Evolutionary conservation across 176 grass and related monocot species (phyloP), one percentile per base, ranked within the genome.

Genomic region (Carex kokanica): DNA sequence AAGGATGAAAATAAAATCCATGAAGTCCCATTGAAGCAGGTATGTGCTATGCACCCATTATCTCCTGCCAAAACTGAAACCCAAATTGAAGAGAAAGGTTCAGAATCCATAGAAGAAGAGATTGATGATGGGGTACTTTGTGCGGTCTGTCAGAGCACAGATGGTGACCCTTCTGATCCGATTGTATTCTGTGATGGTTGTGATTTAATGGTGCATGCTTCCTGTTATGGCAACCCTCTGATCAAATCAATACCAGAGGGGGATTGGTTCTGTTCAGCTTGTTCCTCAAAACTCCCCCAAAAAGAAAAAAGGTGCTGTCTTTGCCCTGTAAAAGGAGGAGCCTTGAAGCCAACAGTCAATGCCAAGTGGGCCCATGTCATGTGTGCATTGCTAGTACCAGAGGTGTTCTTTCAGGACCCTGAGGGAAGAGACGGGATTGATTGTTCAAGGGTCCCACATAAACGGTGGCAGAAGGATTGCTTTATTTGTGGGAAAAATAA

Each of bases 171-270:
- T 5, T 89, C 91, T 20, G 95, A 98, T 68, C 92, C 92, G 56
- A 98, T 98, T 78, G 95, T 98, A 20, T 98, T 98, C 87, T 98
- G 90, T 64, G 95, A 98, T 5, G 90, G 92, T 72, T 98, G 95
- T 52, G 89, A 98, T 88, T 87, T 98, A 52, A 98, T 95, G 95
- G 92, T 93, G 18, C 95, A 98, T 70, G 92, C 89, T 11, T 79
- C 91, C 25, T 98, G 92, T 88, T 98, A 98, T 81, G 95, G 92
- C 67, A 94, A 79, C 74, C 95, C 90, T 40, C 87, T 98, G 8
- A 74, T 82, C 23, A 83, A 87, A 34, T 82, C 75, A 25, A 87
- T 98, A 79, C 92, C 95, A 4, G 95, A 94, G 13, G 95, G 92
- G 47, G 92, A 98, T 81, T 98, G 91, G 95, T 95, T 98, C 86